Percentiles rank a stretch among this genome's conserved stretches.
Conservation (phyloP, 202 grass and related monocot genomes). For the Zizania palustris region DNA sequence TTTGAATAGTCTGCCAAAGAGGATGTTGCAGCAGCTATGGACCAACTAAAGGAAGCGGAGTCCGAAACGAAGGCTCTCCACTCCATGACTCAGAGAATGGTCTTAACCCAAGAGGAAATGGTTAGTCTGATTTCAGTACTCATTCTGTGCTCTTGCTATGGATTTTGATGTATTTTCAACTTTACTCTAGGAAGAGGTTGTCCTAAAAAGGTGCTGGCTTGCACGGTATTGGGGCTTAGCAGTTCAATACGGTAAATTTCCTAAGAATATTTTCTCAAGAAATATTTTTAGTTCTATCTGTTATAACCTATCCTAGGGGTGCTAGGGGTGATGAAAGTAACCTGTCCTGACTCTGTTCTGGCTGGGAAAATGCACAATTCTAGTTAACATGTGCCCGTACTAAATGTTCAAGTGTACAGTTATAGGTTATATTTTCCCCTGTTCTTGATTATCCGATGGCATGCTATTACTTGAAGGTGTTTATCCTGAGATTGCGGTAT, state of each 20-base stretch:
- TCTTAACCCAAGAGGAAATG: slow-evolving; percentile 99
- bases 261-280: slow-evolving; percentile 27
- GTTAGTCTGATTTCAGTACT: slow-evolving; percentile 52
- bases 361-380: slow-evolving; percentile 21
- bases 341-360: background rate
- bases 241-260: slow-evolving; percentile 83
- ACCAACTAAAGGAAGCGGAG: slow-evolving; percentile 88
- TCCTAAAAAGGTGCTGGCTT: slow-evolving; percentile 99
- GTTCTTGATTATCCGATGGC: slow-evolving; percentile 38
- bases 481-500: slow-evolving; percentile 89
- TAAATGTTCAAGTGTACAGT: slow-evolving; percentile 14
- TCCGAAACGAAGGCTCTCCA: slow-evolving; percentile 78
- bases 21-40: slow-evolving; percentile 62
- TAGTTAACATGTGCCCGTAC: slow-evolving; percentile 2
- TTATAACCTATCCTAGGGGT: slow-evolving; percentile 18
- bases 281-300: slow-evolving; percentile 28
- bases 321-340: slow-evolving; percentile 23
- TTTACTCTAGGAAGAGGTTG: slow-evolving; percentile 88
- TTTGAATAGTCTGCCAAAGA: slow-evolving; percentile 80
- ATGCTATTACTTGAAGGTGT: slow-evolving; percentile 67
- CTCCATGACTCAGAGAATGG: slow-evolving; percentile 93
- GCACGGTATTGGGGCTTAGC: slow-evolving; percentile 98
- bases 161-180: slow-evolving; percentile 38
- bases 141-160: slow-evolving; percentile 20
- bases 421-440: slow-evolving; percentile 4